Base-by-base conservation (phyloP, 129 eudicot species). In the Artemisia tridentata region DNA sequence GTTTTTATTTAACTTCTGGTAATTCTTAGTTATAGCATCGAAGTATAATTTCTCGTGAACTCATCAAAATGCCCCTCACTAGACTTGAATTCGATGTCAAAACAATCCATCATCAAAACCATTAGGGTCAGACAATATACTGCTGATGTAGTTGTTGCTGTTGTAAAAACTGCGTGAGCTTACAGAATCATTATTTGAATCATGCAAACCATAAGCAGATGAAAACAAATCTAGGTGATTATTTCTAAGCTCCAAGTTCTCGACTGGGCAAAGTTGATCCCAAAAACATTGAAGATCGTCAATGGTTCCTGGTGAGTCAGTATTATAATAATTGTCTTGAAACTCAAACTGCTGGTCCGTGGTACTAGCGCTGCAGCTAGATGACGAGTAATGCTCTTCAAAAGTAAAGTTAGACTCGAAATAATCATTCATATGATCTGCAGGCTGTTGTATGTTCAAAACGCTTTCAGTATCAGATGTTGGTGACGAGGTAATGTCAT, bases 261-360 rank as follows among this genome's bases (percentile, higher is more conserved):
- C 77, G 19, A 68, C 38, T 5, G 50, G 67, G 25, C 60, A 57
- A n/a, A 73, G 75, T 16, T 78, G 71, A 38, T 16, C 43, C 78
- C 80, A 78, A 29, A 78, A 78, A 20, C 57, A 48, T 18, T 70
- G 63, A 7, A 75, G 67, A 65, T 78, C 83, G 5, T 34, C 69
- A 54, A 61, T 45, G 4, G 58, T 46, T 63, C 66, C 75, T 4
- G 72, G 77, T 49, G 78, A 67, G 53, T 20, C 57, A 7, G 46
- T 18, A n/a, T 65, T 65, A n/a, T 74, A 56, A 65, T 19, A 67
- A 52, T 54, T 19, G 3, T 5, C 48, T 6, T 5, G n/a, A 27
- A 38, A 74, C 13, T 65, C 56, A 19, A 20, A 45, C n/a, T 21
- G 57, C 5, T 45, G 31, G 14, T 45, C 20, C 10, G 11, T 68